Conservation (phyloP, 2,329 filamentous ascomycete genomes). For the Zalaria sp. region DNA sequence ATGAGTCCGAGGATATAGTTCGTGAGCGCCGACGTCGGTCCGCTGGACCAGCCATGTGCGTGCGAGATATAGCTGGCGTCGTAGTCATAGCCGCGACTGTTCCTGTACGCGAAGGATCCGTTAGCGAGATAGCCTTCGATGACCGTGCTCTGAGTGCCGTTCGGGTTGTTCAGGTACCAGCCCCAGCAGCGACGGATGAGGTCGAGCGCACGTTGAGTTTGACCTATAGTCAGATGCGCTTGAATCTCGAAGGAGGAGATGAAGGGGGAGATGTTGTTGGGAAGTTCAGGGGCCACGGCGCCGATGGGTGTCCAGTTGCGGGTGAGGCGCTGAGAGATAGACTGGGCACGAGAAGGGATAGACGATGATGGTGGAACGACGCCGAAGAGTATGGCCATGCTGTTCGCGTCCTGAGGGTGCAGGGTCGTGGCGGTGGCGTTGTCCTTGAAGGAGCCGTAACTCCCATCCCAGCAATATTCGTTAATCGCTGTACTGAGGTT, state of each 20-base stretch:
- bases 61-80: constrained; percentile 15
- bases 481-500: constrained; percentile 14
- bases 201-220: constrained; percentile 36
- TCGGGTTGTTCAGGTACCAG: constrained; percentile 43
- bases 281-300: constrained; percentile 41
- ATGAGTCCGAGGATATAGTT: constrained; percentile 30
- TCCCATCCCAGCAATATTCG: constrained; percentile 13
- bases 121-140: constrained; percentile 45
- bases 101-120: constrained; percentile 41
- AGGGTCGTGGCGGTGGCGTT: constrained; percentile 27
- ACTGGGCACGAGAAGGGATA: constrained; percentile 8
- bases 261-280: constrained; percentile 44
- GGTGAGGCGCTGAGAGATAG: constrained; percentile 19
- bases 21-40: constrained; percentile 28
- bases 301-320: constrained; percentile 43
- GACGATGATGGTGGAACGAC: constrained; percentile 2
- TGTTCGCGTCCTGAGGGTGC: constrained; percentile 27
- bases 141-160: constrained; percentile 44
- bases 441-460: constrained; percentile 17
- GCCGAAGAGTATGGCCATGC: constrained; percentile 9
- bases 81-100: constrained; percentile 13
- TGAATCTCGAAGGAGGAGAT: constrained; percentile 46
- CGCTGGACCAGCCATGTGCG: constrained; percentile 18
- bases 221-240: constrained; percentile 36
- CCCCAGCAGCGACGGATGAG: constrained; percentile 45